phyloP scores from a whole-genome alignment of 23 red algal species.

The Chondrus crispus region DNA sequence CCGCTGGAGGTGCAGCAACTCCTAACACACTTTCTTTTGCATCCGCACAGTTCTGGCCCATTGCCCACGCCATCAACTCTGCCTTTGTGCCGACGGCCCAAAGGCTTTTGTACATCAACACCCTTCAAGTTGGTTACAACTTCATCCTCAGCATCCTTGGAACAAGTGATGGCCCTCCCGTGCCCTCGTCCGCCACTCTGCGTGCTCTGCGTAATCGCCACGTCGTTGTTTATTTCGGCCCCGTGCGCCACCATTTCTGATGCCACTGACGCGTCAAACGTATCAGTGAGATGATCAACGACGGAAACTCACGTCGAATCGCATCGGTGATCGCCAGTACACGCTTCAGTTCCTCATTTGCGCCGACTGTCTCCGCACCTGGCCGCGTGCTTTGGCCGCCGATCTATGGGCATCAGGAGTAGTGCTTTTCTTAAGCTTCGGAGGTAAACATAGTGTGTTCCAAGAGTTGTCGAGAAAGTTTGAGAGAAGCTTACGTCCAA shows the following conservation, averaged over 20 bases:
- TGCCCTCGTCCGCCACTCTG: no score
- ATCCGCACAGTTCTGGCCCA: slow-evolving; percentile 95
- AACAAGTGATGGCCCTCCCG: no score
- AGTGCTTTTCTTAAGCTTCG: no score
- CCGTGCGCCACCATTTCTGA: slow-evolving; percentile 33
- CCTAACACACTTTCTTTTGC: no score
- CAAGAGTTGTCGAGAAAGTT: no score
- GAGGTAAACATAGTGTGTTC: no score
- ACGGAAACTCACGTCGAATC: slow-evolving; percentile 41
- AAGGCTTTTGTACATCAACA: slow-evolving; percentile 98
- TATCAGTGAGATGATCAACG: slow-evolving; percentile 78
- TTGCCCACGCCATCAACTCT: slow-evolving; percentile 96
- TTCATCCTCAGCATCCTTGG: slow-evolving; percentile 56
- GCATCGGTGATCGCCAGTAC: slow-evolving; percentile 71
- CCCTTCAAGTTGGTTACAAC: slow-evolving; percentile 80
- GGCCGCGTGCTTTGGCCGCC: slow-evolving; percentile 92
- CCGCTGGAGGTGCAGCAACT: background rate
- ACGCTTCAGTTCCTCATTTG: slow-evolving; percentile 46
- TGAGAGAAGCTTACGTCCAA: slow-evolving; percentile 73
- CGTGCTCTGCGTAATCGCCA: no score
- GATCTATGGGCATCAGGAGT: no score
- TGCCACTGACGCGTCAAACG: slow-evolving; percentile 71
- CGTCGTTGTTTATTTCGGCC: slow-evolving; percentile 85
- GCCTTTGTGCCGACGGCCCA: slow-evolving; percentile 83
- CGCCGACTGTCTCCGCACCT: slow-evolving; percentile 51